Evolutionary conservation across 768 basidiomycete species (phyloP).

Genomic region (Pisolithus microcarpus): DNA sequence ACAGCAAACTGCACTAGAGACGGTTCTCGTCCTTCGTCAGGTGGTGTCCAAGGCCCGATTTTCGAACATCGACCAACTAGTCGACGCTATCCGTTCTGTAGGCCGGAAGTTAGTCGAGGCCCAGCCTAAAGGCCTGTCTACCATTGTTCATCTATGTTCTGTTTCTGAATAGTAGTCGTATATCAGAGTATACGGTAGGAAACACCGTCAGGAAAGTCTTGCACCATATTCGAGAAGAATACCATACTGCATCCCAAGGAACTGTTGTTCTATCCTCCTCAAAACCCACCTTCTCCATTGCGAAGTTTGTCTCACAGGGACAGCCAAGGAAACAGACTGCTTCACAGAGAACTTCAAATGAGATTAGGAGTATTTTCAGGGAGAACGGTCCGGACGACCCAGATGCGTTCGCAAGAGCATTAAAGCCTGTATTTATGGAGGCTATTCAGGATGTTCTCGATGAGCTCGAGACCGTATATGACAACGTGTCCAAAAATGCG

Average conservation of each 20-base stretch:
- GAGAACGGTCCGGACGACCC: slow-evolving; percentile 72
- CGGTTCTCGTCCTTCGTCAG: slow-evolving; percentile 79
- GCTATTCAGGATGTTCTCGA: slow-evolving; percentile 95
- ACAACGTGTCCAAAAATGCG: slow-evolving; percentile 89
- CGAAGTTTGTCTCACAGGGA: slow-evolving; percentile 77
- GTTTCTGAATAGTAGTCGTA: slow-evolving; percentile 4
- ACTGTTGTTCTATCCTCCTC: slow-evolving; percentile 31
- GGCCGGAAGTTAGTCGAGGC: slow-evolving; percentile 81
- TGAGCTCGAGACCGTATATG: slow-evolving; percentile 93
- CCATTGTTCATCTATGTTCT: slow-evolving; percentile 4
- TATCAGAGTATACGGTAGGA: slow-evolving; percentile 84
- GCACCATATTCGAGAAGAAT: slow-evolving; percentile 93
- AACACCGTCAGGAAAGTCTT: slow-evolving; percentile 91
- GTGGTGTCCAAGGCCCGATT: slow-evolving; percentile 85
- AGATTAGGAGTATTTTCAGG: slow-evolving; percentile 50
- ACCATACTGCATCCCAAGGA: slow-evolving; percentile 66
- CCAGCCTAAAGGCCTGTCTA: slow-evolving; percentile 80
- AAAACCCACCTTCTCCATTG: slow-evolving; percentile 56
- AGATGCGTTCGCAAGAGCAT: slow-evolving; percentile 64
- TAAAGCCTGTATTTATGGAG: slow-evolving; percentile 94
- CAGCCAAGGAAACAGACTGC: slow-evolving; percentile 50
- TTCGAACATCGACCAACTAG: slow-evolving; percentile 78
- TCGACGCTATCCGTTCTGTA: slow-evolving; percentile 69
- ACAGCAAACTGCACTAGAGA: slow-evolving; percentile 82
- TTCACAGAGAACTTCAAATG: slow-evolving; percentile 32